Evolutionary conservation across 768 basidiomycete genomes (phyloP).

Genomic region (Tephrocybe sp.): DNA sequence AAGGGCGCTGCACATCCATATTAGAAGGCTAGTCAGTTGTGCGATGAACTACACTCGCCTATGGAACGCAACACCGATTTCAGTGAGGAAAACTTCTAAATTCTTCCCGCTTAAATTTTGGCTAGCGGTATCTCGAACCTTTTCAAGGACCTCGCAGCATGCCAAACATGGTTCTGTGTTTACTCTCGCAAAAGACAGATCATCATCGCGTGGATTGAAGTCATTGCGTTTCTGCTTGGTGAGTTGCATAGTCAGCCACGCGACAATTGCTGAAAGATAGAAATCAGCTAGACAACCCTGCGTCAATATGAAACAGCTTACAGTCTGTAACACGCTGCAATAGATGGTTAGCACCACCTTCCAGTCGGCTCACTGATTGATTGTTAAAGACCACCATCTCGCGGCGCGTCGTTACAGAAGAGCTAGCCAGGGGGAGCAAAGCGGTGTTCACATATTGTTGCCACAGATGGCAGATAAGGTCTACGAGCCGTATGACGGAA

Average conservation of each 20-base stretch:
- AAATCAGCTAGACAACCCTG: neutral
- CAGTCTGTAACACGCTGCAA: constrained; percentile 83
- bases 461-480: constrained; percentile 94
- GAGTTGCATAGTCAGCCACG: constrained; percentile 75
- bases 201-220: constrained; percentile 96
- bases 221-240: constrained; percentile 94
- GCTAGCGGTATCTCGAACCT: constrained; percentile 73
- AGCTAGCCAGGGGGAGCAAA: constrained; percentile 81
- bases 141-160: constrained; percentile 84
- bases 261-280: constrained; percentile 54
- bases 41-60: constrained; percentile 44
- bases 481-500: constrained; percentile 64
- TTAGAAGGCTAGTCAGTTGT: neutral
- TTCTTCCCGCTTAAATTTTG: constrained; percentile 90
- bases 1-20: constrained; percentile 56
- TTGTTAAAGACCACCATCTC: constrained; percentile 95
- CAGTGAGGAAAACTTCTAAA: constrained; percentile 86
- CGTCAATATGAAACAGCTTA: constrained; percentile 31
- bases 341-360: constrained; percentile 77
- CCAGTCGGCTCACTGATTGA: constrained; percentile 81
- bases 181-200: constrained; percentile 89
- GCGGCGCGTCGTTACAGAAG: constrained; percentile 82
- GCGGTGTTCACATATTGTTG: constrained; percentile 94
- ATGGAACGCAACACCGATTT: constrained; percentile 94
- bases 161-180: constrained; percentile 91